Base-by-base conservation (phyloP, 2,329 filamentous ascomycete species). In the Aspergillus fumigatiaffinis region DNA sequence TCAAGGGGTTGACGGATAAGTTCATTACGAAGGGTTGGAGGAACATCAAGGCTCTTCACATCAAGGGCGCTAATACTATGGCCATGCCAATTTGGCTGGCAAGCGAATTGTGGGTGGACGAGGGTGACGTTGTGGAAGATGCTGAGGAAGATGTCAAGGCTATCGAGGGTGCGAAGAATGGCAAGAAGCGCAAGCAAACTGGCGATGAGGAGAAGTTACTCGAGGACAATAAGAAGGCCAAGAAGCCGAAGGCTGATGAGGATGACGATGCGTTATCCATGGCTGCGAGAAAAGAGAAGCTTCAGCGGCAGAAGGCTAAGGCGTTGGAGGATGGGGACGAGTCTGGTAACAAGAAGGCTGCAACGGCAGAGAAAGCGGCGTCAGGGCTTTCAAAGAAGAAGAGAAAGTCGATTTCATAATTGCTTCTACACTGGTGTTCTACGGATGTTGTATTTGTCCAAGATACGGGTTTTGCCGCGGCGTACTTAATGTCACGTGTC, bases 11-110 rank as follows among this genome's bases (percentile, higher is more conserved):
- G 68, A 85, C 92, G 6, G 87, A 90, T 60, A 92, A 89, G 74
- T 90, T 88, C 71, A 86, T 97, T 49, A 86, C 92, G 20, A 87
- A 93, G 73, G 88, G 92, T 68, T 97, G 92, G 92, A 85, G 85
- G 68, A 94, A 93, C 73, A 83, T 97, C 62, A 87, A 88, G 74
- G 85, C 85, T 61, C 79, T 99, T 60, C 92, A 96, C 75, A 82
- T 99, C 80, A 99, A 97, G 82, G 91, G 91, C 3, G 88, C 91
- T 28, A 87, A 90, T 70, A 96, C 93, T 4, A 88, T 87, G 60
- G 89, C 93, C 8, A 82, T 99, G 69, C 94, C 94, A n/a, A 87
- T 99, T 71, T 99, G 92, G 90, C 79, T 96, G 71, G 90, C 93
- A 4, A 88, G 92, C 65, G 92, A 97, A 81, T 81, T 99, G 62